phyloP scores from a whole-genome alignment of 208 protist genomes.

The Trypanosoma melophagium region DNA sequence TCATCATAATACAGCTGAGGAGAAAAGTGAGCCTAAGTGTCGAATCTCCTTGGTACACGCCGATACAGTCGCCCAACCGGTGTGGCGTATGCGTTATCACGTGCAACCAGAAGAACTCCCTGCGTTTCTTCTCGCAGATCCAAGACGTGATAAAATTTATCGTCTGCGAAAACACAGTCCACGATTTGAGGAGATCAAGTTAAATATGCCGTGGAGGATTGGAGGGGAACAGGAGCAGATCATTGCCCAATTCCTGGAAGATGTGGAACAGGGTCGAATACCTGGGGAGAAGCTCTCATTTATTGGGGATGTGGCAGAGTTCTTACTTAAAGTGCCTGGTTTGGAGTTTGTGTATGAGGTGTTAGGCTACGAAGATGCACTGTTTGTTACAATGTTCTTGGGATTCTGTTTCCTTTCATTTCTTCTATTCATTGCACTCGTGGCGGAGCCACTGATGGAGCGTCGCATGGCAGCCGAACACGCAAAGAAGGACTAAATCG shows the following conservation, averaged over 20 bases:
- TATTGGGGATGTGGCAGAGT: conserved; percentile 57
- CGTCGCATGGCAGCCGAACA: conserved; percentile 6
- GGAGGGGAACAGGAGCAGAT: conserved; percentile 61
- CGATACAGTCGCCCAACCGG: conserved; percentile 37
- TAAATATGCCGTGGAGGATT: conserved; percentile 54
- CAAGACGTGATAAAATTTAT: conserved; percentile 66
- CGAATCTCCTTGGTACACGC: conserved; percentile 64
- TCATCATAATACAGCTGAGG: neutral
- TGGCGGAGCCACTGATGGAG: conserved; percentile 66
- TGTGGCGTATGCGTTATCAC: conserved; percentile 68
- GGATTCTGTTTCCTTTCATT: conserved; percentile 63
- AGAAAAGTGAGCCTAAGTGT: conserved; percentile 3
- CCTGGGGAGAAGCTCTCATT: conserved; percentile 61
- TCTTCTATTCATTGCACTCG: conserved; percentile 38
- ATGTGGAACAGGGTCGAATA: conserved; percentile 52
- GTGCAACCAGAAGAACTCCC: conserved; percentile 58
- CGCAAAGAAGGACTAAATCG: conserved; percentile 29
- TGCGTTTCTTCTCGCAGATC: conserved; percentile 78
- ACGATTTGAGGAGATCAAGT: conserved; percentile 68
- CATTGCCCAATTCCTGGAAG: conserved; percentile 51
- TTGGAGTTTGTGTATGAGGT: conserved; percentile 55
- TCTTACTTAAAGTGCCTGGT: conserved; percentile 46
- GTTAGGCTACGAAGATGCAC: conserved; percentile 70
- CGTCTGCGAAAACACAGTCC: conserved; percentile 54
- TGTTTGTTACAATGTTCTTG: conserved; percentile 60